Conservation (phyloP, 495 filamentous ascomycete species). For the Beverwykella pulmonaria region DNA sequence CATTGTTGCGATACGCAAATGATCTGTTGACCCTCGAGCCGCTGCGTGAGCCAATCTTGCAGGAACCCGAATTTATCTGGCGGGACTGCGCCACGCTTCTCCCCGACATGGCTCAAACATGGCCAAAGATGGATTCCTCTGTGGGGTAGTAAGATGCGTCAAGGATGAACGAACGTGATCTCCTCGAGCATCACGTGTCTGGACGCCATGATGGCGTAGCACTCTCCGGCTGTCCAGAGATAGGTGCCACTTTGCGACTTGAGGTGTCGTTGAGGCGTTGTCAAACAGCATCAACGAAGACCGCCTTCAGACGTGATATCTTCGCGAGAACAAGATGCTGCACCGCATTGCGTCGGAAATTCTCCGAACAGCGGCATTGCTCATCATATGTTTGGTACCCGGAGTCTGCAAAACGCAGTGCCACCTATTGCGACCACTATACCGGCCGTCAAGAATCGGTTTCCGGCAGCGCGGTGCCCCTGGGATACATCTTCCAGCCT, state of each 20-base stretch:
- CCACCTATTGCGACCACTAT: not conserved
- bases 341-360: not conserved
- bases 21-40: not conserved
- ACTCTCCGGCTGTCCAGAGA: not conserved
- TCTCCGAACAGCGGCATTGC: not conserved
- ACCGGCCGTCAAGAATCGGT: not conserved
- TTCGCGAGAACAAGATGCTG: not conserved
- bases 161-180: not conserved
- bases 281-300: not conserved
- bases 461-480: not conserved
- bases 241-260: not conserved
- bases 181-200: not conserved
- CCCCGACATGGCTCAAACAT: not conserved
- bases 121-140: constrained; percentile 2
- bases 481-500: not conserved
- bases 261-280: not conserved
- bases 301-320: not conserved
- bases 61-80: constrained; percentile 13
- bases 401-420: not conserved
- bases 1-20: not conserved
- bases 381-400: not conserved
- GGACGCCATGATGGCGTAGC: not conserved
- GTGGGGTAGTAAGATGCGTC: constrained; percentile 14
- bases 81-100: constrained; percentile 4
- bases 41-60: constrained; percentile 8